Conservation (phyloP, 257 asterid species). For the Ajuga chamaepitys region DNA sequence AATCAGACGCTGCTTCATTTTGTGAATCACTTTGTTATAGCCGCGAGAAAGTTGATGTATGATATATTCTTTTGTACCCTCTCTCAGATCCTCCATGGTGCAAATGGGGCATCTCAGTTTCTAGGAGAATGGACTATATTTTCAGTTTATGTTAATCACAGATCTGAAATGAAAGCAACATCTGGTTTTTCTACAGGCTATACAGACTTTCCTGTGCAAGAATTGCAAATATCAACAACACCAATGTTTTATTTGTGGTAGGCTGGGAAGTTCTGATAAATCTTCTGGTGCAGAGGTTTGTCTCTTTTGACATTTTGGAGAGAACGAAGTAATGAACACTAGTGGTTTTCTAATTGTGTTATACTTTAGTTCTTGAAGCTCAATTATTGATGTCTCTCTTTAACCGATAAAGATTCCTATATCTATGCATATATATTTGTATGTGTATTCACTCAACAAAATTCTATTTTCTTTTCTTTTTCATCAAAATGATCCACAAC, state of each 20-base stretch:
- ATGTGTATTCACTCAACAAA: neutral
- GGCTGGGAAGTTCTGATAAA: constrained; percentile 57
- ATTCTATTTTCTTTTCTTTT: neutral
- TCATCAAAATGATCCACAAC: neutral
- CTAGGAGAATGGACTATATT: neutral
- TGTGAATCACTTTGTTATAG: constrained; percentile 67
- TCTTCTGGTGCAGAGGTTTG: constrained; percentile 52
- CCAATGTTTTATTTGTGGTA: constrained; percentile 66
- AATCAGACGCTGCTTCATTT: constrained; percentile 41
- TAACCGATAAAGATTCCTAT: neutral
- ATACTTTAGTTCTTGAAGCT: constrained; percentile 4
- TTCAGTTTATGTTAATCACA: neutral
- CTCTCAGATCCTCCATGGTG: neutral
- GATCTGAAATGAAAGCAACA: constrained; percentile 11
- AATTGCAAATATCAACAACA: constrained; percentile 59
- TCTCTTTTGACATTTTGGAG: constrained; percentile 5
- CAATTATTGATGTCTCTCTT: neutral
- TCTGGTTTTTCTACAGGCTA: constrained; percentile 40
- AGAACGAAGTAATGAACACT: neutral
- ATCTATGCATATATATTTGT: neutral
- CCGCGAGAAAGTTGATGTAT: constrained; percentile 42
- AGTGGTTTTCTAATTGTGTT: neutral
- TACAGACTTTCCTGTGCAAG: constrained; percentile 46
- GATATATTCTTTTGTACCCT: constrained; percentile 14
- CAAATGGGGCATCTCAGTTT: neutral